Evolutionary conservation across 2,329 filamentous ascomycete genomes (phyloP).

Genomic region (Aspergillus fijiensis): DNA sequence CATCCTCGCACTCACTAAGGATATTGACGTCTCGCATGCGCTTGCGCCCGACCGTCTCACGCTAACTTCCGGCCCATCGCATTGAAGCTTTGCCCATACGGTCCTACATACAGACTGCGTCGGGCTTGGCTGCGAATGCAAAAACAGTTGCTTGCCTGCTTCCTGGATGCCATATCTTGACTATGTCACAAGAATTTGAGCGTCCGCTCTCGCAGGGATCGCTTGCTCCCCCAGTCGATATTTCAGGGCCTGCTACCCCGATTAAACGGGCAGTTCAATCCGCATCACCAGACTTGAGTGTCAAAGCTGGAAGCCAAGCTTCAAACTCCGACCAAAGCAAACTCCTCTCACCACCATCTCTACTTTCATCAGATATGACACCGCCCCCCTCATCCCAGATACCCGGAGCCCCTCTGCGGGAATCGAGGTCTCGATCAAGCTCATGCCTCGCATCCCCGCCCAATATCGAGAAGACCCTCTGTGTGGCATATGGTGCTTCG

Average conservation of each 20-base stretch:
- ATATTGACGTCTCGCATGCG: slow-evolving; percentile 16
- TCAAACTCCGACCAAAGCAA: slow-evolving; percentile 34
- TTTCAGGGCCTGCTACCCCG: slow-evolving; percentile 38
- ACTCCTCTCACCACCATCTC: slow-evolving; percentile 44
- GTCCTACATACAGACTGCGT: slow-evolving; percentile 22
- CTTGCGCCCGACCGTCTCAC: slow-evolving; percentile 25
- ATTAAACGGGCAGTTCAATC: slow-evolving; percentile 33
- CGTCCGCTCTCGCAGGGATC: slow-evolving; percentile 32
- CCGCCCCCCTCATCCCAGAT: slow-evolving; percentile 64
- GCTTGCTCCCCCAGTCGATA: slow-evolving; percentile 41
- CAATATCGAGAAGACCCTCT: slow-evolving; percentile 44
- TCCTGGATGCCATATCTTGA: slow-evolving; percentile 9
- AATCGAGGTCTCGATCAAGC: slow-evolving; percentile 44
- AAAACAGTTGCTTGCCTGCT: slow-evolving; percentile 13
- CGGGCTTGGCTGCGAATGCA: slow-evolving; percentile 17
- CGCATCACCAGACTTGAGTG: slow-evolving; percentile 37
- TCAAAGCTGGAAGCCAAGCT: slow-evolving; percentile 31
- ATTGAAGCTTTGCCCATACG: slow-evolving; percentile 18
- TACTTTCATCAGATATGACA: slow-evolving; percentile 56
- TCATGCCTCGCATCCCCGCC: slow-evolving; percentile 49
- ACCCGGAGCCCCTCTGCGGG: slow-evolving; percentile 41
- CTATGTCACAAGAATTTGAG: slow-evolving; percentile 36
- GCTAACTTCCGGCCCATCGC: slow-evolving; percentile 12
- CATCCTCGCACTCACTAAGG: background rate
- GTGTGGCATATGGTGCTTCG: slow-evolving; percentile 43